These are phyloP conservation scores for Clavaria fumosa DNA, from an alignment of 768 basidiomycete species.

Conservation along the genomic window DNA sequence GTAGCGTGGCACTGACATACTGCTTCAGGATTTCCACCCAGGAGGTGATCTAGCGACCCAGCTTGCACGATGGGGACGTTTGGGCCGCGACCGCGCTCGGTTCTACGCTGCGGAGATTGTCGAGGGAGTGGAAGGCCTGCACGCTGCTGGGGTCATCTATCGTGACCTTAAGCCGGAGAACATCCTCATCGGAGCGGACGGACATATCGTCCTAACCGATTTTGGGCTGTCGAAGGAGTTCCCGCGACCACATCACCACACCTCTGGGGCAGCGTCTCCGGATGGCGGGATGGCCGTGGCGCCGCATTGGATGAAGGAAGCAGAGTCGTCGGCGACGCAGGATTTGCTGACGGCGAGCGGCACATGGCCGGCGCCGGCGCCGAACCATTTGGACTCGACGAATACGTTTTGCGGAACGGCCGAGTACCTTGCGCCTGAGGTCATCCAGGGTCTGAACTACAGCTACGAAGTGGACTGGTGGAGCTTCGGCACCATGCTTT, in stretches of 20 bases:
- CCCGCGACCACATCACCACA: slow-evolving; percentile 33
- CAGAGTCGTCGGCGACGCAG: slow-evolving; percentile 35
- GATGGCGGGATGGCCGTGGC: slow-evolving; percentile 30
- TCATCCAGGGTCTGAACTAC: slow-evolving; percentile 81
- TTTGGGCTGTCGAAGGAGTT: slow-evolving; percentile 94
- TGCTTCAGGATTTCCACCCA: slow-evolving; percentile 71
- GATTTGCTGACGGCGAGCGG: slow-evolving; percentile 36
- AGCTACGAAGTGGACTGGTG: slow-evolving; percentile 97
- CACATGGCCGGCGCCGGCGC: slow-evolving; percentile 42
- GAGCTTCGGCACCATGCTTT: slow-evolving; percentile 95
- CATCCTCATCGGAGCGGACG: slow-evolving; percentile 85
- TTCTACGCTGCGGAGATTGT: slow-evolving; percentile 98
- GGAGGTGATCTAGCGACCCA: slow-evolving; percentile 97
- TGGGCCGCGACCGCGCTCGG: slow-evolving; percentile 85
- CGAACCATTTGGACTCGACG: slow-evolving; percentile 47
- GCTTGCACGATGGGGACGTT: slow-evolving; percentile 85
- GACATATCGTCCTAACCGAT: slow-evolving; percentile 94
- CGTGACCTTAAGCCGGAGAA: slow-evolving; percentile 96
- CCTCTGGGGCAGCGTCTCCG: slow-evolving; percentile 44
- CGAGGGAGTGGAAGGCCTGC: slow-evolving; percentile 89
- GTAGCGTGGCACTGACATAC: slow-evolving; percentile 8
- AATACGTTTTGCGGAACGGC: slow-evolving; percentile 92
- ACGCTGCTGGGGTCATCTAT: slow-evolving; percentile 90
- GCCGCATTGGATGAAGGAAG: slow-evolving; percentile 70
- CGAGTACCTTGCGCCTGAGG: slow-evolving; percentile 93